A percentile compares a stretch with the other conserved stretches of the same genome.
Conservation (phyloP, 2,329 filamentous ascomycete species). For the Trichophyton benhamiae region DNA sequence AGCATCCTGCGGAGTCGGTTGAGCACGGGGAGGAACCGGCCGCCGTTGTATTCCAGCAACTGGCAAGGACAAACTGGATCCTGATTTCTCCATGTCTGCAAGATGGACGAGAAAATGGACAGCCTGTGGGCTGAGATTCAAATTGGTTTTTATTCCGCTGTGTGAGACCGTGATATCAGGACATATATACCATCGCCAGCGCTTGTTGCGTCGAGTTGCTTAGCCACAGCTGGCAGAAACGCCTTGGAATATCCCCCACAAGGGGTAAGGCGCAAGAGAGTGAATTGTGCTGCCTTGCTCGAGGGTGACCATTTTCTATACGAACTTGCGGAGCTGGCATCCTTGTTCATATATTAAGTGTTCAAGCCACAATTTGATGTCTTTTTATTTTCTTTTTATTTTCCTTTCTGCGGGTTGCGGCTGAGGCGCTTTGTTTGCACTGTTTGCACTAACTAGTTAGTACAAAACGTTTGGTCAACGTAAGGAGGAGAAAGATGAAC, state of each 20-base stretch:
- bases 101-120: not conserved
- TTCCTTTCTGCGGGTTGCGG: not conserved
- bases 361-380: not conserved
- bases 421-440: slow-evolving; percentile 3
- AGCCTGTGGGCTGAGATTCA: not conserved
- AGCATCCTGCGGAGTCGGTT: not conserved
- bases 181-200: not conserved
- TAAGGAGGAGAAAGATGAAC: no score
- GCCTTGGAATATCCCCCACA: not conserved
- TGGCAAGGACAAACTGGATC: not conserved
- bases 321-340: not conserved
- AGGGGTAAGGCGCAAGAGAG: not conserved
- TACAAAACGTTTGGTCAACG: no score
- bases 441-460: no score
- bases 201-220: not conserved
- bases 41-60: not conserved
- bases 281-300: not conserved
- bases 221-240: not conserved
- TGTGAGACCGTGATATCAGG: not conserved
- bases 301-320: not conserved
- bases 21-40: not conserved
- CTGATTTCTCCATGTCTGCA: not conserved
- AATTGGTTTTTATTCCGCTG: not conserved
- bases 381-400: not conserved
- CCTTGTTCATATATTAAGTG: not conserved